A percentile compares a stretch with the other conserved stretches of the same genome.
Evolutionary conservation across 164 flowering plant genomes (phyloP).

Genomic region (Liriodendron chinense): DNA sequence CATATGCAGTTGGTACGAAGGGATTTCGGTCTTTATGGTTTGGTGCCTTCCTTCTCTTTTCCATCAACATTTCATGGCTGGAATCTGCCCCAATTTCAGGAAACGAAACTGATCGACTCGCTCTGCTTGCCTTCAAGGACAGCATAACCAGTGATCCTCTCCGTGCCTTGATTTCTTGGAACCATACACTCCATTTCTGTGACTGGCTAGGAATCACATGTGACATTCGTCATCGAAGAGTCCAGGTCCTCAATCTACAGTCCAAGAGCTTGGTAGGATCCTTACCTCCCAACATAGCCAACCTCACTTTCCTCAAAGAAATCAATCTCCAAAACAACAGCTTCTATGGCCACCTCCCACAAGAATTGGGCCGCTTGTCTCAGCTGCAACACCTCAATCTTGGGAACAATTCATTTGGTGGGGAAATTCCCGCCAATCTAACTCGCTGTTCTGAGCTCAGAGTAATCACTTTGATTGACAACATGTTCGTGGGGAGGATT

Average conservation of each 20-base stretch:
- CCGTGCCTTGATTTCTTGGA: not conserved
- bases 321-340: conserved; percentile 36
- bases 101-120: not conserved
- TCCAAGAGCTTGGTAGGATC: conserved; percentile 25
- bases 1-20: no score
- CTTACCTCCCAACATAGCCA: conserved; percentile 38
- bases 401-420: conserved; percentile 29
- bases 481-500: conserved; percentile 32
- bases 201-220: conserved; percentile 21
- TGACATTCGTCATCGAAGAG: conserved; percentile 20
- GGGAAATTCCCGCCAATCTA: conserved; percentile 32
- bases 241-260: conserved; percentile 24
- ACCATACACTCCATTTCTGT: conserved; percentile 14
- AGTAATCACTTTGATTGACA: conserved; percentile 22
- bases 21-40: no score
- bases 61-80: no score
- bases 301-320: conserved; percentile 37
- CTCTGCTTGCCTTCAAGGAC: not conserved
- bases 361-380: conserved; percentile 25
- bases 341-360: conserved; percentile 34
- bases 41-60: no score
- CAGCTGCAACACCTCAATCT: conserved; percentile 30
- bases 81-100: not conserved
- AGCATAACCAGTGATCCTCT: not conserved
- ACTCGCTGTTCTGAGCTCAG: conserved; percentile 18